Evolutionary conservation across 2,329 filamentous ascomycete species (phyloP), one percentile per base, ranked within the genome.

Genomic region (Aspergillus sp.): DNA sequence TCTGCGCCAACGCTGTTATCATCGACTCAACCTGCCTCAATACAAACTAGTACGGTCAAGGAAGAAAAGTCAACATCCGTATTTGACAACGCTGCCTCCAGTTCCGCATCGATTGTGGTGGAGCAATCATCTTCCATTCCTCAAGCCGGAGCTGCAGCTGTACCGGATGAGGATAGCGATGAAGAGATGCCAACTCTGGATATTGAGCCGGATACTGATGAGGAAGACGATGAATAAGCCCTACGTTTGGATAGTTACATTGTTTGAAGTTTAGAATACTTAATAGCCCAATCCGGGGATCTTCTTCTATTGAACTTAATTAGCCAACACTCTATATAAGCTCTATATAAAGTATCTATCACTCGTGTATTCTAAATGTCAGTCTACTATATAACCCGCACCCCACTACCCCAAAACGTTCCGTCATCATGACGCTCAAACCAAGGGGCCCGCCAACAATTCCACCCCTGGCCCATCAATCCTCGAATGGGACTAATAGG

Each of bases 401-500:
- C 68, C 3, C 85, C 85, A 63, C 78, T 83, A 59, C 81, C 78
- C 83, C 83, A 87, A 88, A 90, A 96, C 51, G 79, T 73, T 57
- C 78, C 74, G 11, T 87, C 88, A 2, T 66, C 73, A 73, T 88
- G 81, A 83, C 84, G 87, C 1, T 81, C 79, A 21, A 86, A 71
- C 60, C 83, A 77, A 21, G 80, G 72, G 33, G 78, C 70, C 61
- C 81, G 79, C 84, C 88, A 91, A 65, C 89, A 84, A 84, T 85
- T 90, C 81, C 85, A 87, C 1, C 80, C 76, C 66, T 90, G 86
- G 0, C 82, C 84, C 0, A 89, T 88, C 15, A 93, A 35, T 2
- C 82, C 84, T 25, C 91, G 80, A n/a, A 92, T 68, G 1, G 82
- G 69, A 54, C 90, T 96, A 8, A 93, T 63, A 0, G 92, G 91